Base-by-base conservation (phyloP, 306 rosid genomes). In the Dalbergia oliveri region DNA sequence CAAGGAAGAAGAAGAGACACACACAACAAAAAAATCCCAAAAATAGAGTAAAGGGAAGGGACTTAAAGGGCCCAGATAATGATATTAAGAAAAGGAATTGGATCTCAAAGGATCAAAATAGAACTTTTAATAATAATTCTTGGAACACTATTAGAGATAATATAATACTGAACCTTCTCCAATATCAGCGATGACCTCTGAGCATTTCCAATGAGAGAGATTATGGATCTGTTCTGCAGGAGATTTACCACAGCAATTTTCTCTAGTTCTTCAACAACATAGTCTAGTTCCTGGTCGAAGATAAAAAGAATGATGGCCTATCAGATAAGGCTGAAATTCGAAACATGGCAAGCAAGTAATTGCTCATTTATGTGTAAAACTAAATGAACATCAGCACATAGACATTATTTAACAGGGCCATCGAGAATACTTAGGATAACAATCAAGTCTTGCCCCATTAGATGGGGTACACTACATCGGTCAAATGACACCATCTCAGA, bases 201-300 rank as follows among this genome's bases (percentile, higher is more conserved):
- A 76, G 91, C 97, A 78, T 94, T 92, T 84, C 98, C 98, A 51
- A 94, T 94, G 76, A 94, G 98, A 77, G 98, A 94, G 57, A 94
- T 94, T 62, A 94, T 94, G 57, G 98, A 94, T 84, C 97, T 83
- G 72, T 79, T 92, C 83, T 94, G 97, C 65, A 94, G 93, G 78
- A 94, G 98, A 77, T 94, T 88, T 44, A 94, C 97, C 53, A 91
- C 91, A 45, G 98, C 94, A 85, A 94, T 92, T 83, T 94, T 94
- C 90, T 92, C 95, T 65, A 94, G 90, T 71, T 94, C 97, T 84
- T 91, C 97, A 75, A 91, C 97, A 45, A 94, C 97, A 84, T 86
- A 88, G 83, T 94, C 98, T 45, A 94, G 98, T 88, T 94, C 98
- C 97, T 94, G 91, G 60, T 61, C 81, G 63, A 75, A 82, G 72